A percentile compares a stretch with the other conserved stretches of the same genome.
These are phyloP conservation scores for Penicillium crustosum DNA, from an alignment of 2,329 filamentous ascomycete genomes.

Conservation along the genomic window DNA sequence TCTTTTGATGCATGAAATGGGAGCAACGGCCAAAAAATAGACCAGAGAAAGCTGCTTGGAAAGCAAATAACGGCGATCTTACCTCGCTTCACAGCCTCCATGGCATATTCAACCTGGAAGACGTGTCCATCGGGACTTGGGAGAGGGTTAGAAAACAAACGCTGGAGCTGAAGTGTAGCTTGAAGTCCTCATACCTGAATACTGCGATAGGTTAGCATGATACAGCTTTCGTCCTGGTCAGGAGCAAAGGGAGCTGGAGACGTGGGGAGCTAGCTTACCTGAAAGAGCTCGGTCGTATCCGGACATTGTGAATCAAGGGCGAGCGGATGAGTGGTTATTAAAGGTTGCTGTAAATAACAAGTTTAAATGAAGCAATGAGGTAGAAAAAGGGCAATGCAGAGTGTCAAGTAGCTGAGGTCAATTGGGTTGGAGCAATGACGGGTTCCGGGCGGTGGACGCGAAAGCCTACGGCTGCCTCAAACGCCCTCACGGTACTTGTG, in stretches of 20 bases:
- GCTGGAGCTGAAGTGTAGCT: conserved; percentile 15
- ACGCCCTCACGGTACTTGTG: not conserved
- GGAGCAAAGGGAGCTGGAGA: conserved; percentile 33
- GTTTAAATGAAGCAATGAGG: conserved; percentile 3
- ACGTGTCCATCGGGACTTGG: conserved; percentile 95
- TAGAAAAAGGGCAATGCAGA: conserved; percentile 10
- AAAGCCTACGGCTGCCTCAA: conserved; percentile 27
- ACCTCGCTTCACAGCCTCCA: conserved; percentile 99
- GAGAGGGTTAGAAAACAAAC: conserved; percentile 46
- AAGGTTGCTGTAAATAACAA: not conserved
- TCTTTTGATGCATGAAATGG: not conserved
- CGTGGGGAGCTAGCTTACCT: conserved; percentile 59
- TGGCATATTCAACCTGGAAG: conserved; percentile 99
- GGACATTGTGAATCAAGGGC: conserved; percentile 58
- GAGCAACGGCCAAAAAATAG: not conserved
- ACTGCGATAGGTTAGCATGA: conserved; percentile 60
- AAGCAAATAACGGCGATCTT: conserved; percentile 24
- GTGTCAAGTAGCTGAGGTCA: conserved; percentile 15
- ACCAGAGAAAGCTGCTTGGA: conserved; percentile 4
- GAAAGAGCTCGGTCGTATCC: conserved; percentile 99
- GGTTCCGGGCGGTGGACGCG: conserved; percentile 29
- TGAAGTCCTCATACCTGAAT: conserved; percentile 64
- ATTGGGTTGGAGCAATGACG: conserved; percentile 27
- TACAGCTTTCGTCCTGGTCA: conserved; percentile 21
- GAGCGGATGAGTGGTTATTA: not conserved